These are phyloP conservation scores for Fusarium domesticum DNA, from an alignment of 2,329 filamentous ascomycete species.

Conservation along the genomic window DNA sequence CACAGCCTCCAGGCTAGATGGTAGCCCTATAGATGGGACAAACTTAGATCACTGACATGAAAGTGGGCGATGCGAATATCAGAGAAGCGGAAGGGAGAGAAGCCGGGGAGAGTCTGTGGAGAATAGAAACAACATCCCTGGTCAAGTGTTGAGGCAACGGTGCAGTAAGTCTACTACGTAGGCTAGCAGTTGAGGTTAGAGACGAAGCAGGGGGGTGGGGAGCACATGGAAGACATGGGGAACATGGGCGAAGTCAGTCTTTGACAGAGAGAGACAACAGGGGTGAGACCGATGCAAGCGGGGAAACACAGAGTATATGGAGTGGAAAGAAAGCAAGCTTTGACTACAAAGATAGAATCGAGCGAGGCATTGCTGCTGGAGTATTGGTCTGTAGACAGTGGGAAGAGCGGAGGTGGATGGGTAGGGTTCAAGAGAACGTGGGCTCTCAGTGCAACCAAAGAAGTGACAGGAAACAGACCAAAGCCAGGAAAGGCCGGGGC, in stretches of 20 bases:
- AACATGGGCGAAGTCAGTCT: slow-evolving; percentile 25
- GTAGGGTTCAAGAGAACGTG: no score
- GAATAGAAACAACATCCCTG: slow-evolving; percentile 26
- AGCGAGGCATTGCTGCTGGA: slow-evolving; percentile 28
- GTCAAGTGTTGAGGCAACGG: slow-evolving; percentile 7
- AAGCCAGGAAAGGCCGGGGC: no score
- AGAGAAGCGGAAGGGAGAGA: slow-evolving; percentile 22
- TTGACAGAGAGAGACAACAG: slow-evolving; percentile 13
- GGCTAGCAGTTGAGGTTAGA: slow-evolving; percentile 5
- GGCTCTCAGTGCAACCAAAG: slow-evolving; percentile 8
- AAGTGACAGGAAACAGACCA: slow-evolving; percentile 17
- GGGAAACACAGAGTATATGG: slow-evolving; percentile 15
- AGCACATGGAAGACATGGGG: slow-evolving; percentile 11
- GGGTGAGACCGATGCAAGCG: slow-evolving; percentile 19
- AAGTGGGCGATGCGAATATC: slow-evolving; percentile 32
- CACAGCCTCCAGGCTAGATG: slow-evolving; percentile 46
- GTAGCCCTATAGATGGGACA: slow-evolving; percentile 25
- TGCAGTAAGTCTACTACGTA: slow-evolving; percentile 7
- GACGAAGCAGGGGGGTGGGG: slow-evolving; percentile 28
- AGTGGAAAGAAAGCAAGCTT: slow-evolving; percentile 12
- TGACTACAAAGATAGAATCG: slow-evolving; percentile 27
- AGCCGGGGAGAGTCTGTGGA: slow-evolving; percentile 24
- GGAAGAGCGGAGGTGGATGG: slow-evolving; percentile 12
- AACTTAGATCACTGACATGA: slow-evolving; percentile 33
- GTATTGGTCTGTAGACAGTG: slow-evolving; percentile 7